Conservation (phyloP, 495 filamentous ascomycete species). For the Penicillium cosmopolitanum region DNA sequence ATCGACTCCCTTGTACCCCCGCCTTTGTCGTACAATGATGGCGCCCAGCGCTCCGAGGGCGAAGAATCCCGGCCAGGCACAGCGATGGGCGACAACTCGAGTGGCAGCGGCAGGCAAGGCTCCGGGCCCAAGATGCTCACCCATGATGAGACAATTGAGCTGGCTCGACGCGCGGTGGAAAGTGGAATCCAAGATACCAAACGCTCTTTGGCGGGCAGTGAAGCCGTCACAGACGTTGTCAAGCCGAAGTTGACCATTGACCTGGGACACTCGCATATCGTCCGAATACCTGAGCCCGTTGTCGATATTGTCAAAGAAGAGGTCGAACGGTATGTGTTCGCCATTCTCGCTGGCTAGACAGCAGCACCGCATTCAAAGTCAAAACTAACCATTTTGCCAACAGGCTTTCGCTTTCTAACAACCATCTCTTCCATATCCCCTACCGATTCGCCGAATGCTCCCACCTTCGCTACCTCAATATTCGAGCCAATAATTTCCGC, state of each 20-base stretch:
- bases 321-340: constrained; percentile 73
- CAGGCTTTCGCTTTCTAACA: constrained; percentile 89
- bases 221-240: constrained; percentile 67
- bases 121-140: constrained; percentile 35
- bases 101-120: constrained; percentile 25
- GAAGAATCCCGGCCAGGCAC: constrained; percentile 37
- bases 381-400: constrained; percentile 2
- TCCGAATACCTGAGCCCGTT: constrained; percentile 81
- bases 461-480: constrained; percentile 92
- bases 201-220: constrained; percentile 67
- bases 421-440: constrained; percentile 78
- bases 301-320: constrained; percentile 92
- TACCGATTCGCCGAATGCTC: constrained; percentile 82
- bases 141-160: constrained; percentile 53
- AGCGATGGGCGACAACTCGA: constrained; percentile 31
- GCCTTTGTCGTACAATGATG: constrained; percentile 35
- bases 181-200: constrained; percentile 69
- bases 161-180: constrained; percentile 68
- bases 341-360: background rate
- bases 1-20: constrained; percentile 30
- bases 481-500: constrained; percentile 81
- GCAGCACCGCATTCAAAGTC: background rate
- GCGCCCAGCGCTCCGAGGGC: constrained; percentile 31
- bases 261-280: constrained; percentile 80
- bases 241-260: constrained; percentile 86